These are phyloP conservation scores for Lathyrus aphaca DNA, from an alignment of 306 rosid genomes.

Conservation along the genomic window DNA sequence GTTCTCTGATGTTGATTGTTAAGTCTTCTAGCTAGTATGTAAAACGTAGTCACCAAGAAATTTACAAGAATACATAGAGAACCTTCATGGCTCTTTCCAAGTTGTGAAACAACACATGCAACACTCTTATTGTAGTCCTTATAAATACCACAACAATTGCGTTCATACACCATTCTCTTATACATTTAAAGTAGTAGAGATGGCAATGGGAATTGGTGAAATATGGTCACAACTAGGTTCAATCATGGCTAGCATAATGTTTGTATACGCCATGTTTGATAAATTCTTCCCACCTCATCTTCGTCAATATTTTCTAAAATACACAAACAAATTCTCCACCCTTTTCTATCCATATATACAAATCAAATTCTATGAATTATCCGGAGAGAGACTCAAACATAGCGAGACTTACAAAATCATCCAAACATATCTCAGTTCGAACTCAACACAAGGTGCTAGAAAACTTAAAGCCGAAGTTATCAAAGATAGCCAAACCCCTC, in stretches of 20 bases:
- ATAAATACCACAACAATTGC: neutral
- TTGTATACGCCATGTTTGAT: constrained; percentile 39
- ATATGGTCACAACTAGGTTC: constrained; percentile 28
- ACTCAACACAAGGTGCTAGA: constrained; percentile 45
- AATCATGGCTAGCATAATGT: constrained; percentile 42
- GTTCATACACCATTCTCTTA: neutral
- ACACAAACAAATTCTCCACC: constrained; percentile 5
- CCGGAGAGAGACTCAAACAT: constrained; percentile 34
- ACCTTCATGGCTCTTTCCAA: neutral
- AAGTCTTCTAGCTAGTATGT: no score
- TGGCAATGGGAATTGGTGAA: neutral
- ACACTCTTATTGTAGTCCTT: neutral
- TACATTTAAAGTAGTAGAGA: neutral
- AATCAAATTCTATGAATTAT: constrained; percentile 52
- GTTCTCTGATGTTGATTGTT: no score
- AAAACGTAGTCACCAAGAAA: no score
- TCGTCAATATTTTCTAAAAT: neutral
- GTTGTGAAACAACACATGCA: neutral
- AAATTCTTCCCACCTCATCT: constrained; percentile 42
- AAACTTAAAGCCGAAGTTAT: constrained; percentile 56
- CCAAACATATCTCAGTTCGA: constrained; percentile 47
- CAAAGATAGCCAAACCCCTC: constrained; percentile 45
- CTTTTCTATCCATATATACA: constrained; percentile 53
- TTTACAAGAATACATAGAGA: no score
- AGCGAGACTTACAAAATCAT: constrained; percentile 50